Evolutionary conservation across 1,139 yeast species (phyloP).

Genomic region (Pichia sp.): DNA sequence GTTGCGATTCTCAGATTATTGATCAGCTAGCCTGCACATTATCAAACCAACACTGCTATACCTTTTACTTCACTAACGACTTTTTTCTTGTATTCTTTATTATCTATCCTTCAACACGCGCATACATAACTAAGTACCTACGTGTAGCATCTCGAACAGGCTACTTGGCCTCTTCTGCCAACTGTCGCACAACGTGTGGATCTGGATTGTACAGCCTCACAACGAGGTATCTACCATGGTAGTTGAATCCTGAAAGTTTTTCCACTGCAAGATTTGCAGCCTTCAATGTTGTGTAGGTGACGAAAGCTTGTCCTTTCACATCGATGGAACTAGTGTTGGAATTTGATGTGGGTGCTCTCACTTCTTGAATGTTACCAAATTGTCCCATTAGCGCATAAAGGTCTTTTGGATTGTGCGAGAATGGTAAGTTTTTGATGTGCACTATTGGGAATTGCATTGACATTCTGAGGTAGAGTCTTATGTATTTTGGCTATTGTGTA

Average conservation of each 20-base stretch:
- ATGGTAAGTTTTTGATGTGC: slow-evolving; percentile 54
- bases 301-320: slow-evolving; percentile 49
- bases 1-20: slow-evolving; percentile 66
- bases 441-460: too few relatives aligned
- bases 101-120: too few relatives aligned
- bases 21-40: slow-evolving; percentile 9
- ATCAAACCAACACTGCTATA: too few relatives aligned
- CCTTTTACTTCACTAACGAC: too few relatives aligned
- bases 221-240: slow-evolving; percentile 52
- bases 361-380: slow-evolving; percentile 50
- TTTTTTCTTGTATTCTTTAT: too few relatives aligned
- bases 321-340: slow-evolving; percentile 38
- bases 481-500: too few relatives aligned
- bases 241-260: slow-evolving; percentile 54
- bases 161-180: too few relatives aligned
- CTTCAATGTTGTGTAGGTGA: slow-evolving; percentile 44
- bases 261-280: slow-evolving; percentile 46
- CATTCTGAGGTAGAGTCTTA: too few relatives aligned
- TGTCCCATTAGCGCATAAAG: slow-evolving; percentile 49
- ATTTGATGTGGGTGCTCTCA: slow-evolving; percentile 43
- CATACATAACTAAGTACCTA: too few relatives aligned
- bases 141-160: too few relatives aligned
- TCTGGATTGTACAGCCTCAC: slow-evolving; percentile 31
- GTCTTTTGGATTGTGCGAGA: slow-evolving; percentile 39
- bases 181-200: slow-evolving; percentile 1